Evolutionary conservation across 768 basidiomycete genomes (phyloP).

Genomic region (Hydnomerulius pinastri): DNA sequence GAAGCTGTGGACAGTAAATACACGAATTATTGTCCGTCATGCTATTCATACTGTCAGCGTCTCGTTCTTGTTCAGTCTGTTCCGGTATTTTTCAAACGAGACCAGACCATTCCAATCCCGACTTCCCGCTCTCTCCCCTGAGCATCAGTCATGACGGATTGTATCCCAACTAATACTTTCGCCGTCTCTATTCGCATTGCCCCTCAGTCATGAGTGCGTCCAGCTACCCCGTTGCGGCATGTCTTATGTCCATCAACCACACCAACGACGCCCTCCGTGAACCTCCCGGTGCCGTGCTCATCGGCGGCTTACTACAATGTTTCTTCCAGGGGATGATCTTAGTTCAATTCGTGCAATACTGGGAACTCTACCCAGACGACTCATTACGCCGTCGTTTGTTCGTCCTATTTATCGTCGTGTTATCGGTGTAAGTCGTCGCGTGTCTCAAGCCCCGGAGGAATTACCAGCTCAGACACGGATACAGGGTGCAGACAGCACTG

Average conservation of each 20-base stretch:
- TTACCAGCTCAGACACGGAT: no score
- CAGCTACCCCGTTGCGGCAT: not conserved
- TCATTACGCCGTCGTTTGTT: constrained; percentile 43
- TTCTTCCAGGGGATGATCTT: constrained; percentile 48
- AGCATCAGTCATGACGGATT: no score
- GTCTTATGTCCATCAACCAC: constrained; percentile 1
- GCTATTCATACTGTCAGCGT: not conserved
- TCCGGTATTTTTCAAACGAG: not conserved
- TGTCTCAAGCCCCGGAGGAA: no score
- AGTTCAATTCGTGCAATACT: constrained; percentile 43
- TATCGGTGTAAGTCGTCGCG: constrained; percentile 41
- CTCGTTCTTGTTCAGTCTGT: not conserved
- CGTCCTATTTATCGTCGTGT: constrained; percentile 39
- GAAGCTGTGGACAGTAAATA: not conserved
- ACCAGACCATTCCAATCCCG: not conserved
- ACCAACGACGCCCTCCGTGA: constrained; percentile 25
- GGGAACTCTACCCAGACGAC: constrained; percentile 46
- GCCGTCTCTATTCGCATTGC: no score
- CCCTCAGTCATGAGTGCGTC: no score
- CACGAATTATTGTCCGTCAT: not conserved
- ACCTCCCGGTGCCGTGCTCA: constrained; percentile 42
- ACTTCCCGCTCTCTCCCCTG: not conserved
- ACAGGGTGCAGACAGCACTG: constrained; percentile 41
- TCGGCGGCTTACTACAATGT: constrained; percentile 49
- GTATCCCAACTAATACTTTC: no score